Conservation (phyloP, 2,329 filamentous ascomycete genomes). For the Cladosporium sphaerospermum region DNA sequence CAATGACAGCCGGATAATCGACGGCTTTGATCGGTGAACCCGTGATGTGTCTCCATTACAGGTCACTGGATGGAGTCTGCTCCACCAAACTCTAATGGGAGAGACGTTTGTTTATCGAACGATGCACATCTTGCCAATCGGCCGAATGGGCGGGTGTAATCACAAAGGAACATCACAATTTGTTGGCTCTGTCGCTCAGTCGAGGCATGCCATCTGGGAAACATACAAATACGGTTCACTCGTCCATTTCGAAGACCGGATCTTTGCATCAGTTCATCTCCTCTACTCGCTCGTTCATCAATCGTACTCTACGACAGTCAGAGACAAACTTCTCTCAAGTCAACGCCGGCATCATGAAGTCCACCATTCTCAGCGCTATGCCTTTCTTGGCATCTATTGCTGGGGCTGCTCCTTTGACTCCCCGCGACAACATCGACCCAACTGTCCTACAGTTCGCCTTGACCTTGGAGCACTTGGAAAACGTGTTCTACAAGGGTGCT, state of each 20-base stretch:
- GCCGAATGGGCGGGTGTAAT: background rate
- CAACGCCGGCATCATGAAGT: constrained; percentile 14
- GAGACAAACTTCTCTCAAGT: background rate
- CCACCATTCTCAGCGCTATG: constrained; percentile 13
- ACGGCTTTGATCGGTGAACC: background rate
- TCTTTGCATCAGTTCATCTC: background rate
- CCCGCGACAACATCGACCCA: constrained; percentile 10
- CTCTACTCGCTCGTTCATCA: background rate
- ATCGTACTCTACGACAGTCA: background rate
- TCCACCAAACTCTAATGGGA: background rate
- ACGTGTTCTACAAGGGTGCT: constrained; percentile 56
- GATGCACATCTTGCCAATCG: background rate
- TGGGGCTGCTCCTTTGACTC: constrained; percentile 9
- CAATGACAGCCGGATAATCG: background rate
- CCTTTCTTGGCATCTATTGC: constrained; percentile 7
- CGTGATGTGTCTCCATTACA: background rate
- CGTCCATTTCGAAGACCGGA: background rate
- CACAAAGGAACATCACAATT: background rate
- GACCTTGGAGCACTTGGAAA: constrained; percentile 46
- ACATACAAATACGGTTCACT: background rate
- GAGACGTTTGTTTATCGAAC: background rate
- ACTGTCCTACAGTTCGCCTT: constrained; percentile 36
- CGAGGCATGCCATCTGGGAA: background rate
- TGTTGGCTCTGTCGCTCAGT: background rate
- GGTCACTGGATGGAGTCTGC: background rate